A percentile compares a stretch with the other conserved stretches of the same genome.
These are phyloP conservation scores for Hagleromyces aurorensis DNA, from an alignment of 805 yeast species.

Conservation along the genomic window DNA sequence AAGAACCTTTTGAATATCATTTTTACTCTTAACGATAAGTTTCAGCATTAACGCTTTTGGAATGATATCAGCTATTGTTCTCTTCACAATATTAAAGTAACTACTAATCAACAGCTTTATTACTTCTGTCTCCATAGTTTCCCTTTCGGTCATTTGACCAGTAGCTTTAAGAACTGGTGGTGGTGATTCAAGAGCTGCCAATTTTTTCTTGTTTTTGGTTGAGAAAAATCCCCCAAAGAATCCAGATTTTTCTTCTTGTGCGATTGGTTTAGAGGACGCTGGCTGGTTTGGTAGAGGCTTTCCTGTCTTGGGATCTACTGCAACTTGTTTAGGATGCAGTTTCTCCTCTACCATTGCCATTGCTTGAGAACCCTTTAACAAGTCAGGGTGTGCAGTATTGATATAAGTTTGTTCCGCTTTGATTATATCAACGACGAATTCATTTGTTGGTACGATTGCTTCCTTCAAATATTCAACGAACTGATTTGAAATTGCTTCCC, in stretches of 20 bases:
- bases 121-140: conserved; percentile 93
- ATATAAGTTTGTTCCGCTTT: conserved; percentile 86
- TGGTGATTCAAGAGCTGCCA: conserved; percentile 95
- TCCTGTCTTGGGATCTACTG: conserved; percentile 84
- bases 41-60: conserved; percentile 96
- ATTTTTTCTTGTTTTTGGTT: conserved; percentile 84
- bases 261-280: conserved; percentile 22
- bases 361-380: conserved; percentile 90
- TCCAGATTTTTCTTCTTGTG: conserved; percentile 48
- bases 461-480: conserved; percentile 75
- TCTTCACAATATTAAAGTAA: conserved; percentile 85
- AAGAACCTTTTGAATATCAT: conserved; percentile 83
- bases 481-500: conserved; percentile 74
- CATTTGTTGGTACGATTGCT: conserved; percentile 75
- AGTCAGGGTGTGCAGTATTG: conserved; percentile 96
- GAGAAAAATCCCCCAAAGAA: conserved; percentile 95
- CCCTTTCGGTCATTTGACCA: conserved; percentile 87
- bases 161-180: conserved; percentile 91
- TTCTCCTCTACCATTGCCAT: conserved; percentile 87
- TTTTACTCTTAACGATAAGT: conserved; percentile 74
- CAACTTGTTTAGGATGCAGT: conserved; percentile 62
- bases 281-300: conserved; percentile 53
- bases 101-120: conserved; percentile 86
- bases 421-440: conserved; percentile 77
- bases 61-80: conserved; percentile 86